Base-by-base conservation (phyloP, 768 basidiomycete species). In the Suillus cothurnatus region DNA sequence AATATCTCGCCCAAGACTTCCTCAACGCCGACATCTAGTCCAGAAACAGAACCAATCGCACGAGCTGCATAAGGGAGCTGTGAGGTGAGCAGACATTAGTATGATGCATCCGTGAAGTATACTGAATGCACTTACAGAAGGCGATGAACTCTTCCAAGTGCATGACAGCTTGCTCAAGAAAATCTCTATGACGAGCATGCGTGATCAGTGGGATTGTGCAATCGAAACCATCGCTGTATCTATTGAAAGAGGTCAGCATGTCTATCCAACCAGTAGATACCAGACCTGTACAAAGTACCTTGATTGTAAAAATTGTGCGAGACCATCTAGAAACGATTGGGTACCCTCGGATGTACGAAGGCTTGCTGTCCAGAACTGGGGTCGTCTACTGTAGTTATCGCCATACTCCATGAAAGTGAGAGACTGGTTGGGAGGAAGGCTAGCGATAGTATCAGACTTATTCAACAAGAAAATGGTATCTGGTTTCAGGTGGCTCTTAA, bases 1-100 rank as follows among this genome's bases (percentile, higher is more conserved):
- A 97, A 97, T 31, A 97, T 84, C 23, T 85, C 85, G 64, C 94
- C 93, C 26, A 97, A 75, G 9, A 96, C 81, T 65, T 96, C 93
- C 70, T 97, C 95, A 15, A 89, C 86, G 55, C 89, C 89, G 63
- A 97, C 89, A 43, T 69, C 68, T 9, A 84, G 72, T 5, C 95
- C 94, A 2, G 90, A 88, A n/a, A 96, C 87, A 64, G 87, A 86
- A 1, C 93, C 94, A n/a, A 97, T 84, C 5, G 93, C 89, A 65
- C 86, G 85, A 0, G 90, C 88, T 2, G 94, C 95, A 72, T 95
- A 94, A 31, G 1, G 84, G 70, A 11, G 84, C 89, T 89, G 71
- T 36, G 26, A 38, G 45, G 62, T 31, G 68, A 64, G 50, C 11
- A 38, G 21, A 57, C 23, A 41, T 64, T 12, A 64, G 66, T 14